Conservation (phyloP, 331 rosid species). For the Prunus yedoensis region DNA sequence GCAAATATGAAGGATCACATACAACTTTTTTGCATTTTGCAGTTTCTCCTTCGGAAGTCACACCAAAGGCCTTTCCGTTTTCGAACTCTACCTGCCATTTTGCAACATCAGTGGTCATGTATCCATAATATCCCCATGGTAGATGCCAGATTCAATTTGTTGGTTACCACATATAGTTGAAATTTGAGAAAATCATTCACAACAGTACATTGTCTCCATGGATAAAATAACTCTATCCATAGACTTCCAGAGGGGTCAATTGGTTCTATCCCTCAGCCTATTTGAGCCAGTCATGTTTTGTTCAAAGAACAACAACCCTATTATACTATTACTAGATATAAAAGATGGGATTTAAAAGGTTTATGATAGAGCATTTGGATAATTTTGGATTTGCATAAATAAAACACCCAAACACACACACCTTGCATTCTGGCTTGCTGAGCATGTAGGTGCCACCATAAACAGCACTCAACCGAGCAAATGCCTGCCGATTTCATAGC, state of each 20-base stretch:
- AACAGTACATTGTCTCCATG: neutral
- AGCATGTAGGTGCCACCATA: conserved; percentile 99
- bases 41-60: conserved; percentile 99
- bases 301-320: neutral
- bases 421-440: conserved; percentile 98
- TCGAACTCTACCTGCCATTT: conserved; percentile 79
- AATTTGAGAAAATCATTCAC: neutral
- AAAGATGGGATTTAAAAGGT: neutral
- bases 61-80: conserved; percentile 76
- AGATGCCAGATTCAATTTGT: neutral
- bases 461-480: conserved; percentile 97
- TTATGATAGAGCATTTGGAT: neutral
- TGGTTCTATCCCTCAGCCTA: neutral
- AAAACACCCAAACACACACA: conserved; percentile 12
- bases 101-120: conserved; percentile 1
- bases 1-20: conserved; percentile 42
- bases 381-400: neutral
- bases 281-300: neutral
- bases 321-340: neutral
- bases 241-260: neutral
- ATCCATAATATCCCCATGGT: neutral
- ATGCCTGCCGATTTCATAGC: conserved; percentile 49
- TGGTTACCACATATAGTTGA: neutral
- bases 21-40: conserved; percentile 53
- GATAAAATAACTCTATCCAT: neutral